Percentiles rank a stretch among this genome's conserved stretches.
These are phyloP conservation scores for Hypoxylon crocopeplum DNA, from an alignment of 495 filamentous ascomycete species.

Conservation along the genomic window DNA sequence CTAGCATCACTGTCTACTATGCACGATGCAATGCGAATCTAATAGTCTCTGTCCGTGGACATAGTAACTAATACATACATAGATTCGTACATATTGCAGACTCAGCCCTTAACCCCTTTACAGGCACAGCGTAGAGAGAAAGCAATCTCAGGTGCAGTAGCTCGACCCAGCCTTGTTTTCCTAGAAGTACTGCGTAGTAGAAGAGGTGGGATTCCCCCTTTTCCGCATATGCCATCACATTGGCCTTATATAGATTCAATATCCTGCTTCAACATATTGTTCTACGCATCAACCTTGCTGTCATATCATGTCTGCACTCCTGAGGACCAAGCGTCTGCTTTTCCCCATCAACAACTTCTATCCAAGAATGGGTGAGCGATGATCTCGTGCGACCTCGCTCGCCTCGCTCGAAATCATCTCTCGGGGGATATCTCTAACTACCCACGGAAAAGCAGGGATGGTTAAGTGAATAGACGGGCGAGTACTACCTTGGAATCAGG, in stretches of 20 bases:
- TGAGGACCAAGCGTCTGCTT: conserved; percentile 18
- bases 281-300: conserved; percentile 5
- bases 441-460: conserved; percentile 20
- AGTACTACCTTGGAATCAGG: conserved; percentile 27
- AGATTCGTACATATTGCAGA: neutral
- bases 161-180: conserved; percentile 28
- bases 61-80: neutral
- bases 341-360: conserved; percentile 17
- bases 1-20: too few relatives aligned
- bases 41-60: too few relatives aligned
- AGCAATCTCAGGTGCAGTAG: conserved; percentile 32
- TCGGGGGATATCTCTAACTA: conserved; percentile 30
- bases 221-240: conserved; percentile 17
- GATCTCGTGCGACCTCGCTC: conserved; percentile 28
- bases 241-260: conserved; percentile 16
- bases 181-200: neutral
- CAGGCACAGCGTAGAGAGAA: conserved; percentile 12
- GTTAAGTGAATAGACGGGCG: conserved; percentile 27
- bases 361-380: conserved; percentile 23
- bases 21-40: too few relatives aligned
- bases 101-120: conserved; percentile 18
- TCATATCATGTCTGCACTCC: conserved; percentile 15
- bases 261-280: neutral
- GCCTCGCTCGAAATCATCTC: conserved; percentile 24
- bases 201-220: conserved; percentile 15